Conservation (phyloP, 2,329 filamentous ascomycete species). For the Trichoderma sp. region DNA sequence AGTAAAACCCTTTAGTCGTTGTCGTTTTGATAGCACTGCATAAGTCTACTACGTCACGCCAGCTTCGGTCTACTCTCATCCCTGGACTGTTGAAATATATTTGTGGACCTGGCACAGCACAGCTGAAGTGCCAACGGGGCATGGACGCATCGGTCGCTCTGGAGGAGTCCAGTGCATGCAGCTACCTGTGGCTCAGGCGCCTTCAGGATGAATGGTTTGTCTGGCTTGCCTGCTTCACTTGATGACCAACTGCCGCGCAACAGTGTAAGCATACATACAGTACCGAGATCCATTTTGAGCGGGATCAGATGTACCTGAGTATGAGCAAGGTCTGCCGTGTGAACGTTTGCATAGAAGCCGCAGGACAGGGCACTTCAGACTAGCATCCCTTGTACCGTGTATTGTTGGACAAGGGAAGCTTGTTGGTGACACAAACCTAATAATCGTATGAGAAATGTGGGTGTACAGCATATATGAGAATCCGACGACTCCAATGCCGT, state of each 20-base stretch:
- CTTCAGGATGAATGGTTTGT: too few species aligned
- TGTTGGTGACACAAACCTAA: conserved; percentile 2
- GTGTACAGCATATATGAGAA: not conserved
- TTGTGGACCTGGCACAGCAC: not conserved
- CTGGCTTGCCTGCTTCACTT: too few species aligned
- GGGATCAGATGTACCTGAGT: not conserved
- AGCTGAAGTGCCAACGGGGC: not conserved
- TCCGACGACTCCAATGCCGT: not conserved
- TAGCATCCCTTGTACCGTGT: not conserved
- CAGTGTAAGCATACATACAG: not conserved
- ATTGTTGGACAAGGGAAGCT: not conserved
- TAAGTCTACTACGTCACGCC: not conserved
- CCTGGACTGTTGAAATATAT: not conserved
- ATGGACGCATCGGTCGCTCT: not conserved
- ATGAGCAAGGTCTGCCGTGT: not conserved
- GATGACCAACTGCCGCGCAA: not conserved
- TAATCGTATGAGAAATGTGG: conserved; percentile 4
- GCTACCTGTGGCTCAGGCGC: not conserved
- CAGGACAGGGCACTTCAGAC: not conserved
- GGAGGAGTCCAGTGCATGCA: not conserved
- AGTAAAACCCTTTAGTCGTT: not conserved
- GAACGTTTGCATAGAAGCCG: not conserved
- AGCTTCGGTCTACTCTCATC: not conserved
- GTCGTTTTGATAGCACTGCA: not conserved
- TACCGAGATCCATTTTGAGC: not conserved